phyloP scores from a whole-genome alignment of 352 stramenopile species.

The Pythium coloratum region DNA sequence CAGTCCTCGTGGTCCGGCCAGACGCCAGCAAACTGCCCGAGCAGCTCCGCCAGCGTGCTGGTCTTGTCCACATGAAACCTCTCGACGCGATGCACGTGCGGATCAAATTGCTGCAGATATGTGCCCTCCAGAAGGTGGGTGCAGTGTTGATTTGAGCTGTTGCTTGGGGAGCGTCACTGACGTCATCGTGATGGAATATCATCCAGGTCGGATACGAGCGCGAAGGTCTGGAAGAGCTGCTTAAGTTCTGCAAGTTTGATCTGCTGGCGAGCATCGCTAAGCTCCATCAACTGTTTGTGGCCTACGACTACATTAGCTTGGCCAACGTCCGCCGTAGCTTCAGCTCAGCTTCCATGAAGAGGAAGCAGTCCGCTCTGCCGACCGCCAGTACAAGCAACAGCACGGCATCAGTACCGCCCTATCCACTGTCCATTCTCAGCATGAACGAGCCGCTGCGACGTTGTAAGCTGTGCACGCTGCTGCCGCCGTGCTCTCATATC shows the following conservation, averaged over 20 bases:
- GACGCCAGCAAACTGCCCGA: constrained; percentile 62
- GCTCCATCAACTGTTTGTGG: constrained; percentile 50
- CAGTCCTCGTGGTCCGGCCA: constrained; percentile 51
- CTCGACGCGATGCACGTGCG: constrained; percentile 48
- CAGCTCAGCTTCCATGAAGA: constrained; percentile 26
- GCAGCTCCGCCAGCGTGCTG: constrained; percentile 47
- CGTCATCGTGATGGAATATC: not conserved
- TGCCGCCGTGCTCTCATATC: constrained; percentile 61
- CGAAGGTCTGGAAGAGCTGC: constrained; percentile 54
- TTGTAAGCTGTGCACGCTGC: constrained; percentile 64
- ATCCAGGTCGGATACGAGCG: constrained; percentile 64
- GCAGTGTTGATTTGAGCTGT: not conserved
- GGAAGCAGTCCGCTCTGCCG: not conserved
- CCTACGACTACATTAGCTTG: constrained; percentile 51
- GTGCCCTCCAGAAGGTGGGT: constrained; percentile 41
- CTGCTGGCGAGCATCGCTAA: constrained; percentile 41
- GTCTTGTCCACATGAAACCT: constrained; percentile 39
- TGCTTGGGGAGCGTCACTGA: too few species aligned
- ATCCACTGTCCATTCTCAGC: constrained; percentile 54
- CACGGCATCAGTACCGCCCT: constrained; percentile 25
- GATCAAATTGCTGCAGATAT: constrained; percentile 56
- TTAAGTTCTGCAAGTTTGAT: constrained; percentile 34
- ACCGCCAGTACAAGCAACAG: not conserved
- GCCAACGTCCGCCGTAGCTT: constrained; percentile 40
- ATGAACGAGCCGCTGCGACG: constrained; percentile 61